phyloP scores from a whole-genome alignment of 2,329 filamentous ascomycete genomes.

The Ascochyta pisi region DNA sequence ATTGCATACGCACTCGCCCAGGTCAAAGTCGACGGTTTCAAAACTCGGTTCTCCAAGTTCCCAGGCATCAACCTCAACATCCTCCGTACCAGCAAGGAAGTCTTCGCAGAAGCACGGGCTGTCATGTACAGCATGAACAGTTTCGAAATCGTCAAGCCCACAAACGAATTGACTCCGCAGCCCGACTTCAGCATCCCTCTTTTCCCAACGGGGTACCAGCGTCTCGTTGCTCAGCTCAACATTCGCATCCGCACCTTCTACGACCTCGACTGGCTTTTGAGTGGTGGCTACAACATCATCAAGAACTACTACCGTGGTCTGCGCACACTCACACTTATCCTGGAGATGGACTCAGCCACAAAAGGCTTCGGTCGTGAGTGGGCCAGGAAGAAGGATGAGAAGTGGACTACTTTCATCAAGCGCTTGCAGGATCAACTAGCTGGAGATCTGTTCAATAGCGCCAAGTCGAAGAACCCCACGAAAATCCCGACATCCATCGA shows the following conservation, averaged over 20 bases:
- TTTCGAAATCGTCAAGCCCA: slow-evolving; percentile 41
- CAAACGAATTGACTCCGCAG: slow-evolving; percentile 25
- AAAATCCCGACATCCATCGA: slow-evolving; percentile 32
- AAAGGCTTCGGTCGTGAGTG: slow-evolving; percentile 27
- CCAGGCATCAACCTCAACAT: slow-evolving; percentile 33
- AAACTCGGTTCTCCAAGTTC: slow-evolving; percentile 26
- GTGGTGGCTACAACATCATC: slow-evolving; percentile 24
- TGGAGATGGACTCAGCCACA: slow-evolving; percentile 27
- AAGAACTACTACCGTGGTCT: slow-evolving; percentile 34
- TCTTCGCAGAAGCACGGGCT: slow-evolving; percentile 51
- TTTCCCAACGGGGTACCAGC: slow-evolving; percentile 28
- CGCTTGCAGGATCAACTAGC: slow-evolving; percentile 23
- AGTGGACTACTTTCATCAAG: slow-evolving; percentile 28
- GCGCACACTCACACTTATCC: slow-evolving; percentile 24
- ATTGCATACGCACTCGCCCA: slow-evolving; percentile 32
- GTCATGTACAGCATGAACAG: slow-evolving; percentile 51
- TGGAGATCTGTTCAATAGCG: slow-evolving; percentile 19
- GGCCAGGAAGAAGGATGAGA: slow-evolving; percentile 21
- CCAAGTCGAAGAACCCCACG: slow-evolving; percentile 6
- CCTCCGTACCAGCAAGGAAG: slow-evolving; percentile 45
- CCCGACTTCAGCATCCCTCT: slow-evolving; percentile 32
- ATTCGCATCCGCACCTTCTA: slow-evolving; percentile 34
- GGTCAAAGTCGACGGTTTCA: slow-evolving; percentile 20
- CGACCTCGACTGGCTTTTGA: slow-evolving; percentile 29
- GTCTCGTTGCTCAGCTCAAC: slow-evolving; percentile 26